A percentile compares a stretch with the other conserved stretches of the same genome.
Evolutionary conservation across 208 protist species (phyloP).

Genomic region (Crithidia sp.): DNA sequence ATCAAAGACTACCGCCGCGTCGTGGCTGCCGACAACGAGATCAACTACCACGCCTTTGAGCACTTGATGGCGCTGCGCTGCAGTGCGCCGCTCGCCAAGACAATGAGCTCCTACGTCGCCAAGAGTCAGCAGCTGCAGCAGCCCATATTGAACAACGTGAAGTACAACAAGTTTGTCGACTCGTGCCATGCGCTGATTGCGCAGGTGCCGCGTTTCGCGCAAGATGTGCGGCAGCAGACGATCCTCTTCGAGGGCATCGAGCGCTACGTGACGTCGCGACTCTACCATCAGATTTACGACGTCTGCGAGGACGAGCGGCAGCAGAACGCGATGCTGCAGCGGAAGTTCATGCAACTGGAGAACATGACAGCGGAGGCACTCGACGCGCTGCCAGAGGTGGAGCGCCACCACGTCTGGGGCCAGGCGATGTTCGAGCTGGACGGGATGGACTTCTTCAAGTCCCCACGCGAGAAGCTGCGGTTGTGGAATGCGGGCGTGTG

Average conservation of each 20-base stretch:
- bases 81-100: constrained; percentile 40
- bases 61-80: constrained; percentile 47
- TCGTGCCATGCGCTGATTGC: constrained; percentile 29
- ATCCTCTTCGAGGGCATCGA: constrained; percentile 75
- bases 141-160: constrained; percentile 27
- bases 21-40: constrained; percentile 70
- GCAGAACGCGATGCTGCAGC: constrained; percentile 43
- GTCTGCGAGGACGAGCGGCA: constrained; percentile 45
- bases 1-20: constrained; percentile 70
- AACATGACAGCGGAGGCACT: constrained; percentile 50
- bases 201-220: constrained; percentile 27
- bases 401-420: constrained; percentile 74
- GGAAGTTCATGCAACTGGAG: constrained; percentile 46
- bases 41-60: constrained; percentile 74
- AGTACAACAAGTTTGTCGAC: constrained; percentile 34
- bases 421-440: constrained; percentile 86
- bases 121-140: constrained; percentile 36
- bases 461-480: constrained; percentile 77
- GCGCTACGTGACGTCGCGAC: constrained; percentile 74
- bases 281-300: constrained; percentile 70
- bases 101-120: constrained; percentile 62
- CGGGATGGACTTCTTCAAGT: constrained; percentile 88
- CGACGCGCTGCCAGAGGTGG: constrained; percentile 68
- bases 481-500: constrained; percentile 76
- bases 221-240: constrained; percentile 18